Conservation (phyloP, 352 stramenopile species). For the Globisporangium radiosum region DNA sequence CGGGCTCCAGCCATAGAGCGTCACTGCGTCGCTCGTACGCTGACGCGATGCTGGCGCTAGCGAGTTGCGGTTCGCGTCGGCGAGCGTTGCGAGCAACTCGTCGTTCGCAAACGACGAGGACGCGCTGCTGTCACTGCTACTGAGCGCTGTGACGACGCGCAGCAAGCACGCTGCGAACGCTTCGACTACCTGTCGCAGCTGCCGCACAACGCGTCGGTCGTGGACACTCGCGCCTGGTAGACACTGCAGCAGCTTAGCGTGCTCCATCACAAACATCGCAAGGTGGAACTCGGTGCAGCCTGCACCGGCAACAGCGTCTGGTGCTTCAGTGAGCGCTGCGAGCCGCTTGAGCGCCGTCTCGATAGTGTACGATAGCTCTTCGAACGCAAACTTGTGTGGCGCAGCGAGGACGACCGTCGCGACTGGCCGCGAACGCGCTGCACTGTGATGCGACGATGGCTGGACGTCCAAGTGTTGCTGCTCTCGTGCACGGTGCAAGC, state of each 20-base stretch:
- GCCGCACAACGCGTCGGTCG: constrained; percentile 16
- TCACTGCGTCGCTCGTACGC: neutral
- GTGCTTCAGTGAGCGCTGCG: constrained; percentile 25
- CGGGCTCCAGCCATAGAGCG: constrained; percentile 40
- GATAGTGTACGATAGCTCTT: constrained; percentile 37
- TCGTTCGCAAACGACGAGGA: neutral
- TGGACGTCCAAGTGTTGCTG: neutral
- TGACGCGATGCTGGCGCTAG: neutral
- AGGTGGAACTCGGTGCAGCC: constrained; percentile 50
- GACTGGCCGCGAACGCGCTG: constrained; percentile 18
- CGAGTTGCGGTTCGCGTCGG: constrained; percentile 17
- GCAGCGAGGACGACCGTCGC: constrained; percentile 33
- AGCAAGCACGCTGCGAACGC: constrained; percentile 23
- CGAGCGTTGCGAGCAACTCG: constrained; percentile 20
- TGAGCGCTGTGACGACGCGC: constrained; percentile 15
- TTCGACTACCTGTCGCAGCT: constrained; percentile 23
- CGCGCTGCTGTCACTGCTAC: constrained; percentile 9
- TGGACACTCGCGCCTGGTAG: neutral
- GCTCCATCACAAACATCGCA: constrained; percentile 24
- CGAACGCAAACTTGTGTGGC: constrained; percentile 30
- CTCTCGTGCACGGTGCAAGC: constrained; percentile 16
- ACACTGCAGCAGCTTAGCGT: constrained; percentile 17
- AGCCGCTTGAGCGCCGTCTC: constrained; percentile 35
- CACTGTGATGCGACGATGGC: neutral
- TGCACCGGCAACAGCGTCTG: constrained; percentile 35